Base-by-base conservation (phyloP, 345 rosid species). In the Aegle marmelos region DNA sequence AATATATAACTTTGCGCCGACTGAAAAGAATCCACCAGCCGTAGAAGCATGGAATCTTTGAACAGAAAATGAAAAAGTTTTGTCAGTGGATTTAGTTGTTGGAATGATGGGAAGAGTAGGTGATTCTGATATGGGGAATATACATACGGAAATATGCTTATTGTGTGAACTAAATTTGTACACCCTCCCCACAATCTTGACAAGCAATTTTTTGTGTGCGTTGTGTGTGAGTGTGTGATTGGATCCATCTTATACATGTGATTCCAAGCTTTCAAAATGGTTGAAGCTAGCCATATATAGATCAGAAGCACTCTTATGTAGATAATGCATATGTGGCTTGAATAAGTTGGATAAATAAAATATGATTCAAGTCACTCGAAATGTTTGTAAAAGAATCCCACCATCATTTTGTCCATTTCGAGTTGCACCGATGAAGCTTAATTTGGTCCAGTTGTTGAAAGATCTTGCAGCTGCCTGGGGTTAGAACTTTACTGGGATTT, bases 271-370 rank as follows among this genome's bases (percentile, higher is more conserved):
- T 50, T n/a, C 4, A 14, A 79, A 57, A 4, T 10, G 33, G 66
- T 21, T 28, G 30, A 60, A 59, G 59, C 73, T 53, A 34, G 64
- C 73, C 61, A 27, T 11, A 69, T 37, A 69, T 37, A 68, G 24
- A 53, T 53, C 57, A 60, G 28, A 64, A 31, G 54, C 68, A 54
- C 48, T 30, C 80, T 25, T 36, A n/a, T 19, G 75, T 59, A 69
- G 87, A 85, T 83, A 82, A 85, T 36, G 24, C 74, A 69, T 80
- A 57, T 78, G 87, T 81, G 88, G 87, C 76, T 76, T 85, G 80
- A 57, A 54, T 31, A 76, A 56, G 54, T 56, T 45, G 68, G 81
- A 58, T 59, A 69, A 2, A 25, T 11, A 11, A 82, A 82, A 82
- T 82, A 78, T 75, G 80, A 76, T 48, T 36, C 50, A 33, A 45